A percentile compares a stretch with the other conserved stretches of the same genome.
Evolutionary conservation across 176 grass and related monocot genomes (phyloP).

Genomic region (Lolium multiflorum): DNA sequence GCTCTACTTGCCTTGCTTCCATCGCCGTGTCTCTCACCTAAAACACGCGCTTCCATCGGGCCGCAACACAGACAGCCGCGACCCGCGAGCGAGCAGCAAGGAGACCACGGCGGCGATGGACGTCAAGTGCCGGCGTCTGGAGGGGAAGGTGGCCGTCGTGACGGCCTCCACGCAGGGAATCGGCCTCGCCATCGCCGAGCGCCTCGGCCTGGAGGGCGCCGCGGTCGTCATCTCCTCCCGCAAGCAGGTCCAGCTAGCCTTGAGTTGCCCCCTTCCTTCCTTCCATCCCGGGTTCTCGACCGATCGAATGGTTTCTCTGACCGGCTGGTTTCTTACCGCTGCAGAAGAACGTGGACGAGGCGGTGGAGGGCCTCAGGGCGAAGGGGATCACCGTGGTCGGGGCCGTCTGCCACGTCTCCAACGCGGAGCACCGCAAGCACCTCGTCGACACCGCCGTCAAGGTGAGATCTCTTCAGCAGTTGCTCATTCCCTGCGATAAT

Average conservation of each 20-base stretch:
- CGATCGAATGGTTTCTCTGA: neutral
- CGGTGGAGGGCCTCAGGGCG: slow-evolving; percentile 61
- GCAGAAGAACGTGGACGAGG: slow-evolving; percentile 96
- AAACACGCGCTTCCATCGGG: neutral
- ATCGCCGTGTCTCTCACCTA: slow-evolving; percentile 14
- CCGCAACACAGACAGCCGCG: neutral
- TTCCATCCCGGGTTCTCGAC: neutral
- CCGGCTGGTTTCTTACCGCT: neutral
- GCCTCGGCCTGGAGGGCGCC: slow-evolving; percentile 88
- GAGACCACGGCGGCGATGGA: slow-evolving; percentile 42
- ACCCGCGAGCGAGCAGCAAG: neutral
- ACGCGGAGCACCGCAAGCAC: slow-evolving; percentile 73
- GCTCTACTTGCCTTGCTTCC: neutral
- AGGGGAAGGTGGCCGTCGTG: slow-evolving; percentile 92
- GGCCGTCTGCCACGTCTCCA: slow-evolving; percentile 85
- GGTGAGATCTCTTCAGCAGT: slow-evolving; percentile 38
- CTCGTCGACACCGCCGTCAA: slow-evolving; percentile 77
- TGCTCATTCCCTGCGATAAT: neutral
- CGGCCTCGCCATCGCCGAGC: slow-evolving; percentile 83
- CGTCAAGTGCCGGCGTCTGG: slow-evolving; percentile 63
- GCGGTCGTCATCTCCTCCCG: slow-evolving; percentile 93
- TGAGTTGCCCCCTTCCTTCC: neutral
- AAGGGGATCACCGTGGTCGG: slow-evolving; percentile 78
- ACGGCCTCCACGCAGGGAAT: slow-evolving; percentile 94
- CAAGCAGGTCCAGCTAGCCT: slow-evolving; percentile 64